Base-by-base conservation (phyloP, 2,329 filamentous ascomycete species). In the Fusarium miscanthi region DNA sequence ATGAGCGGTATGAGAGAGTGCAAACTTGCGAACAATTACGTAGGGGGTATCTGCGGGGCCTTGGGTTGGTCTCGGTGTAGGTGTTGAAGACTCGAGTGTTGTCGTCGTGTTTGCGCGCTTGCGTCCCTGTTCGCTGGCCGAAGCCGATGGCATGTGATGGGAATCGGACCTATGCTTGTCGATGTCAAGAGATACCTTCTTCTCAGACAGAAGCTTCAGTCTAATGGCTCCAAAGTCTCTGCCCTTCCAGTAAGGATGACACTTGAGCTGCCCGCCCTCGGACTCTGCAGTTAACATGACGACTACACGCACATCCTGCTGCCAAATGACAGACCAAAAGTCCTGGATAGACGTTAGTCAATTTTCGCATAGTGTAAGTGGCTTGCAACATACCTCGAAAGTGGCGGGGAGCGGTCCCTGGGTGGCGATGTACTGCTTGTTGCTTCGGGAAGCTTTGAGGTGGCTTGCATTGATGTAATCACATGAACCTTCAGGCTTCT, bases 241-340 rank as follows among this genome's bases (percentile, higher is more conserved):
- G 19, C 88, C 88, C 46, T 91, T 90, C 96, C 96, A 99, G 81
- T 98, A 99, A 13, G 94, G 90, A 80, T 99, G 95, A 70, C 95
- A 97, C 81, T 98, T 99, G 48, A 97, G 86, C 79, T 97, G 95
- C 2, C 95, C 95, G 30, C 94, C 94, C 83, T 99, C 96, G 31
- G 93, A 89, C 81, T 98, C 95, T 4, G 96, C 95, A 10, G 96
- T 99, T 74, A 99, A 87, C 92, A 98, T 98, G 72, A 98, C 95
- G 69, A 99, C 92, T 31, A 98, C 93, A 57, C 95, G 92, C 7
- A 97, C 92, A 79, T 98, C 95, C 81, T 98, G 93, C 79, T 98
- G 95, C 96, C 96, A 99, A 35, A 98, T 88, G 16, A 98, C 92
- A 67, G 94, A 95, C 96, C 96, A 99, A 79, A 99, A 99, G 81